Percentiles rank a stretch among this genome's conserved stretches.
These are phyloP conservation scores for Anisodus acutangulus DNA, from an alignment of 257 asterid species.

Conservation along the genomic window DNA sequence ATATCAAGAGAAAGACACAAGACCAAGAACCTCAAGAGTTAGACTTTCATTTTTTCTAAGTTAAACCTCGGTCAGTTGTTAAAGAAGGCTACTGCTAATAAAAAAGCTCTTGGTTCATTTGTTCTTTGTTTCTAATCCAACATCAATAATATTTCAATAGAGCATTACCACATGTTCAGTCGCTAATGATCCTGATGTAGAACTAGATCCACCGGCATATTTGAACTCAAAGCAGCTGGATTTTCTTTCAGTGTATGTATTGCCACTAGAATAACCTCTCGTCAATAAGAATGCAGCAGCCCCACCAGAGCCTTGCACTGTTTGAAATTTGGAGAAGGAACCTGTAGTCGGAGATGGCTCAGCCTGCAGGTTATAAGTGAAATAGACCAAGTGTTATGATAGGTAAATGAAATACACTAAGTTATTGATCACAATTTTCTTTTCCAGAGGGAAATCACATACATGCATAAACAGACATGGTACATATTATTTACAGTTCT, in stretches of 20 bases:
- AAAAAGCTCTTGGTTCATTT: not conserved
- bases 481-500: slow-evolving; percentile 9
- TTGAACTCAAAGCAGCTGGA: slow-evolving; percentile 76
- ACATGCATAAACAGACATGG: not conserved
- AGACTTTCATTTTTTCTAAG: not conserved
- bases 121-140: slow-evolving; percentile 4
- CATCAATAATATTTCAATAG: slow-evolving; percentile 17
- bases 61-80: slow-evolving; percentile 7
- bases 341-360: slow-evolving; percentile 99
- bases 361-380: slow-evolving; percentile 54
- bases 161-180: slow-evolving; percentile 57
- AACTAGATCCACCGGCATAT: slow-evolving; percentile 67
- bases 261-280: slow-evolving; percentile 39
- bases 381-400: slow-evolving; percentile 16
- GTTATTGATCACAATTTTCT: slow-evolving; percentile 6
- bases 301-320: slow-evolving; percentile 69
- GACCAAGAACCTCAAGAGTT: slow-evolving; percentile 2
- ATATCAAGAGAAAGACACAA: not conserved
- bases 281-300: slow-evolving; percentile 44
- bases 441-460: slow-evolving; percentile 1
- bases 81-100: not conserved
- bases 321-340: slow-evolving; percentile 70
- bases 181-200: slow-evolving; percentile 59
- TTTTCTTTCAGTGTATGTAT: slow-evolving; percentile 41
- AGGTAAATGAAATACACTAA: slow-evolving; percentile 18